Percentiles rank a stretch among this genome's conserved stretches.
Conservation (phyloP, 2,329 filamentous ascomycete species). For the Cytospora chrysosperma region DNA sequence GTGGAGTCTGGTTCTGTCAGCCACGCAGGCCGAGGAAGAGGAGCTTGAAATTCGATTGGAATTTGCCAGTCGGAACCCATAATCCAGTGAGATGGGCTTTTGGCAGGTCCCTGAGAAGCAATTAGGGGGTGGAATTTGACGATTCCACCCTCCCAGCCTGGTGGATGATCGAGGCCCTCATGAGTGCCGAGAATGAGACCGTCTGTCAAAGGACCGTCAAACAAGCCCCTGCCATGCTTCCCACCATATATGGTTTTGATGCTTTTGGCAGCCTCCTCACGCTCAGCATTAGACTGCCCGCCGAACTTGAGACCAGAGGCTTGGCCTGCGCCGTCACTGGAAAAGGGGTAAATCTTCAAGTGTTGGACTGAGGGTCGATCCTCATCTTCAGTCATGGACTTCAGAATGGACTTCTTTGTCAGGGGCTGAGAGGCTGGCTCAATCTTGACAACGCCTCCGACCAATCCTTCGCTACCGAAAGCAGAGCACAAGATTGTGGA, state of each 20-base stretch:
- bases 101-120: conserved; percentile 41
- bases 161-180: conserved; percentile 51
- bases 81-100: conserved; percentile 64
- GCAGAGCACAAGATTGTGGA: conserved; percentile 75
- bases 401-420: conserved; percentile 58
- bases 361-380: conserved; percentile 39
- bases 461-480: conserved; percentile 68
- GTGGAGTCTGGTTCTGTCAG: conserved; percentile 46
- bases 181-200: conserved; percentile 71
- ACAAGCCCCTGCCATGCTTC: conserved; percentile 57
- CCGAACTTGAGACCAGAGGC: conserved; percentile 78
- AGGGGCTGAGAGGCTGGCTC: conserved; percentile 76
- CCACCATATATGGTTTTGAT: conserved; percentile 71
- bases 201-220: conserved; percentile 86
- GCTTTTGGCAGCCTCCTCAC: conserved; percentile 71
- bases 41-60: conserved; percentile 71
- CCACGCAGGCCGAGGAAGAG: conserved; percentile 65
- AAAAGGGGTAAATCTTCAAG: conserved; percentile 81
- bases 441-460: conserved; percentile 84
- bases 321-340: conserved; percentile 51
- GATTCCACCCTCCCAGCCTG: conserved; percentile 80
- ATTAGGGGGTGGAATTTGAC: conserved; percentile 70
- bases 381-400: conserved; percentile 40
- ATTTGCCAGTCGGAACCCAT: conserved; percentile 73
- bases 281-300: conserved; percentile 79